Conservation (phyloP, 768 basidiomycete genomes). For the Russula emetica region DNA sequence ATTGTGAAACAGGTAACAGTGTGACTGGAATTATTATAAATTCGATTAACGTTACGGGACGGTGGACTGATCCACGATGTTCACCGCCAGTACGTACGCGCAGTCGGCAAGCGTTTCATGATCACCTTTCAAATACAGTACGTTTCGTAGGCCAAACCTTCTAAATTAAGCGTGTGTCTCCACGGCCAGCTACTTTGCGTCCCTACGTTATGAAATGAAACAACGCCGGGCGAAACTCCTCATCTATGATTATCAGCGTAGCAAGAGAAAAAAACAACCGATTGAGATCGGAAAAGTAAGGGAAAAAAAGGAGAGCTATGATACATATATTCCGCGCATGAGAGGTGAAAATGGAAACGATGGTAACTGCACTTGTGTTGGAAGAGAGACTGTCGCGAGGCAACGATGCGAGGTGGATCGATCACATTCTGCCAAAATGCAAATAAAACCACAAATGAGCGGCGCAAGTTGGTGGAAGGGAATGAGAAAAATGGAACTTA, state of each 20-base stretch:
- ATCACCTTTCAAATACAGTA: background rate
- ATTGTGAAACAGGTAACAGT: slow-evolving; percentile 3
- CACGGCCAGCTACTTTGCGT: slow-evolving; percentile 21
- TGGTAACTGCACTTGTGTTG: slow-evolving; percentile 6
- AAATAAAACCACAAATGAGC: slow-evolving; percentile 18
- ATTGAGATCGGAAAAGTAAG: slow-evolving; percentile 2
- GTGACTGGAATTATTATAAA: slow-evolving; percentile 5
- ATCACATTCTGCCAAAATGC: slow-evolving; percentile 24
- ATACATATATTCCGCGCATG: slow-evolving; percentile 19
- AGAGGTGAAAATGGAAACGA: background rate
- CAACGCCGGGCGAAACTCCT: slow-evolving; percentile 15
- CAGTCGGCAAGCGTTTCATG: slow-evolving; percentile 9
- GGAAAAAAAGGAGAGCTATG: slow-evolving; percentile 1
- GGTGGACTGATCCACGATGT: slow-evolving; percentile 10
- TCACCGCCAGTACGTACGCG: slow-evolving; percentile 1
- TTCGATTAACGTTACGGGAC: slow-evolving; percentile 2
- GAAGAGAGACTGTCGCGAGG: background rate
- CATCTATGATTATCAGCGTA: slow-evolving; percentile 23
- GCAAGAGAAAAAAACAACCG: slow-evolving; percentile 12
- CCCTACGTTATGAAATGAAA: slow-evolving; percentile 18
- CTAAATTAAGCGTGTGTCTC: slow-evolving; percentile 23
- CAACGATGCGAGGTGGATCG: background rate
- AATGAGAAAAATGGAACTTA: slow-evolving; percentile 24
- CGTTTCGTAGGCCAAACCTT: slow-evolving; percentile 18
- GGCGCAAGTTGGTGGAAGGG: slow-evolving; percentile 5